Conservation (phyloP, 202 grass and related monocot genomes). For the Setaria viridis region DNA sequence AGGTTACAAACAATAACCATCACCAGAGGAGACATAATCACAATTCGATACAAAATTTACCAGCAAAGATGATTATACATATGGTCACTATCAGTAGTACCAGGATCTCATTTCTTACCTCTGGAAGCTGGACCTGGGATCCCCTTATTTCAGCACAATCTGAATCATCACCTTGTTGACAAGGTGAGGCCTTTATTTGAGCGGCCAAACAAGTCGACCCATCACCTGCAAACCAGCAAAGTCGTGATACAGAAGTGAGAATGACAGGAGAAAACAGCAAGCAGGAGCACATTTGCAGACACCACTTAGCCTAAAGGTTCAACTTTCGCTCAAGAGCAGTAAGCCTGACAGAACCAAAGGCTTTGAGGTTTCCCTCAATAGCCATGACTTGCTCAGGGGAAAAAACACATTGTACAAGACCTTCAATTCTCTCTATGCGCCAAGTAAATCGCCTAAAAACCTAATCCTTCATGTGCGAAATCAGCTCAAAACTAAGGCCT, state of each 20-base stretch:
- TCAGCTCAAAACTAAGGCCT: background rate
- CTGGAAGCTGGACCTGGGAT: constrained; percentile 18
- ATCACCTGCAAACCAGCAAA: background rate
- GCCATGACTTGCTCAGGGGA: too few relatives aligned
- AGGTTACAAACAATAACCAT: background rate
- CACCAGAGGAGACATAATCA: background rate
- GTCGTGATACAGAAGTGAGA: background rate
- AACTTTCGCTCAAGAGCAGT: background rate
- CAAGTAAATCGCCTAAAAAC: too few relatives aligned
- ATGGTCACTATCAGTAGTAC: too few relatives aligned
- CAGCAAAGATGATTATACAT: too few relatives aligned
- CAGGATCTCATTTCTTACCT: background rate
- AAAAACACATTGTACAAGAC: too few relatives aligned
- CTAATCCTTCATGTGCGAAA: background rate
- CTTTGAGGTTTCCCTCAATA: too few relatives aligned
- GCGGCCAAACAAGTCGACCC: background rate
- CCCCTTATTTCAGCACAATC: background rate
- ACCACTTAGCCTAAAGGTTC: background rate
- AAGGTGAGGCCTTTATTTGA: constrained; percentile 6
- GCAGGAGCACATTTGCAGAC: background rate
- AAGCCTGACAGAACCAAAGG: background rate
- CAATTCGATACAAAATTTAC: background rate
- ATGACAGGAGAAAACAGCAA: background rate
- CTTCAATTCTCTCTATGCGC: too few relatives aligned
- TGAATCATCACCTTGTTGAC: background rate